A percentile compares a stretch with the other conserved stretches of the same genome.
Conservation (phyloP, 257 asterid genomes). For the Primulina tabacum region DNA sequence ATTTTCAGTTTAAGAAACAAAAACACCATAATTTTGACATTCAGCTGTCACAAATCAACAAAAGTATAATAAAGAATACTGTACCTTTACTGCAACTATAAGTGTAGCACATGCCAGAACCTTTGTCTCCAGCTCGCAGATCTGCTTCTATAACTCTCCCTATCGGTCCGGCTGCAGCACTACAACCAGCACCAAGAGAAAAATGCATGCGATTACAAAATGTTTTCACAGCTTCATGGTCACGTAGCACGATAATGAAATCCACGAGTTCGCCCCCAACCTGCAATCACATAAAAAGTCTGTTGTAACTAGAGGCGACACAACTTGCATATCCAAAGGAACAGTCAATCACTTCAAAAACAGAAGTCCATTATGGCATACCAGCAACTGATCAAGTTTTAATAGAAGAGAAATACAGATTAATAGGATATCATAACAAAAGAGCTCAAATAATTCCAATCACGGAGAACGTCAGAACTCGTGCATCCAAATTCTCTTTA, state of each 20-base stretch:
- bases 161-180: constrained; percentile 98
- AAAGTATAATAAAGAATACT: constrained; percentile 3
- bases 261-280: constrained; percentile 95
- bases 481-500: background rate
- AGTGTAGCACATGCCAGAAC: constrained; percentile 98
- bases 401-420: constrained; percentile 4
- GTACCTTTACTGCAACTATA: constrained; percentile 99
- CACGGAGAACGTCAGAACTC: constrained; percentile 1
- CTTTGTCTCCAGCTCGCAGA: constrained; percentile 95
- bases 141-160: constrained; percentile 99
- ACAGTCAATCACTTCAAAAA: constrained; percentile 4
- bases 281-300: constrained; percentile 32
- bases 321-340: constrained; percentile 12
- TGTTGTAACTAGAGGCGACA: constrained; percentile 7
- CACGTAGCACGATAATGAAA: constrained; percentile 91
- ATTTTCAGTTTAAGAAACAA: background rate
- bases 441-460: background rate
- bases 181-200: constrained; percentile 99
- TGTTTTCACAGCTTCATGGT: constrained; percentile 82
- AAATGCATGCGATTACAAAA: constrained; percentile 97
- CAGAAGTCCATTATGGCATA: background rate
- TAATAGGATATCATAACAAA: constrained; percentile 8
- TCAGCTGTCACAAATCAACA: constrained; percentile 15
- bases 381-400: constrained; percentile 6
- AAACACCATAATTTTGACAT: background rate